phyloP scores from a whole-genome alignment of 139 green algal species.

The Trebouxia sp. region DNA sequence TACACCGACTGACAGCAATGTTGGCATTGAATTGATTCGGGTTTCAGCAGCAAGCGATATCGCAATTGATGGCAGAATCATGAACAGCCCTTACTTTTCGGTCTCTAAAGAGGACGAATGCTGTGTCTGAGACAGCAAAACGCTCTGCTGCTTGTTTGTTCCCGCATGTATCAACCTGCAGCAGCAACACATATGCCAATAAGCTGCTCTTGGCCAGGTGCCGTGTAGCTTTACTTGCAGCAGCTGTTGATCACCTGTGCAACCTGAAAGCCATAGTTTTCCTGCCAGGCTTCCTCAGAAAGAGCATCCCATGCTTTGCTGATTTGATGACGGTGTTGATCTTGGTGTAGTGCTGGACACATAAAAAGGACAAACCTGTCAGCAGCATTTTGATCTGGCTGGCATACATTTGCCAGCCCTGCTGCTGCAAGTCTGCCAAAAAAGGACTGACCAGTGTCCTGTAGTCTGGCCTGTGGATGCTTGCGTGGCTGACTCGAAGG shows the following conservation, averaged over 20 bases:
- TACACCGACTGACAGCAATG: not conserved
- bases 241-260: not conserved
- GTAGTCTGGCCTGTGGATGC: conserved; percentile 24
- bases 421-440: not conserved
- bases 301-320: not conserved
- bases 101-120: conserved; percentile 9
- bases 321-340: not conserved
- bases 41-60: not conserved
- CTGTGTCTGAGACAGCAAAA: not conserved
- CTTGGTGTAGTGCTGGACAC: not conserved
- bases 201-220: not conserved
- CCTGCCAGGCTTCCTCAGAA: not conserved
- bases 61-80: not conserved
- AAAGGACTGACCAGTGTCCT: conserved; percentile 4
- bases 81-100: not conserved
- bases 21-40: not conserved
- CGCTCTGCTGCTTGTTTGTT: not conserved
- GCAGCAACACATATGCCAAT: not conserved
- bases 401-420: not conserved
- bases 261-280: conserved; percentile 16
- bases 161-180: not conserved
- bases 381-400: not conserved
- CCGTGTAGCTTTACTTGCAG: not conserved
- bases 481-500: conserved; percentile 13
- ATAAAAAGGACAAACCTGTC: not conserved